A percentile compares a stretch with the other conserved stretches of the same genome.
Conservation (phyloP, 371 early-diverging fungal species). For the Mucor sp. region DNA sequence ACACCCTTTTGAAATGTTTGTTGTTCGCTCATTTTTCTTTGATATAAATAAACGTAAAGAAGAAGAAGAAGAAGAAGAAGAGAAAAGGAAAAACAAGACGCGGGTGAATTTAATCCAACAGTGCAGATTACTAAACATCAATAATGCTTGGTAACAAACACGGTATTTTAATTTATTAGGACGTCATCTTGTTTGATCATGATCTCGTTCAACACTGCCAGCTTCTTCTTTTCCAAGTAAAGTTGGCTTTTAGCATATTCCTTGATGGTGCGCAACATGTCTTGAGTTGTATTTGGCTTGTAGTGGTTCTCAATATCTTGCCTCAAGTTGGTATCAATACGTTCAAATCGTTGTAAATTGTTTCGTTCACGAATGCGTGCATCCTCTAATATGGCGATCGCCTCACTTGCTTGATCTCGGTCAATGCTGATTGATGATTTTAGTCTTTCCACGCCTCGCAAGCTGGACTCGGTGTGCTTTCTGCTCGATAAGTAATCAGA, state of each 20-base stretch:
- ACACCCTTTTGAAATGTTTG: conserved; percentile 73
- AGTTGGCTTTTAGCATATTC: conserved; percentile 45
- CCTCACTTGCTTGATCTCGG: conserved; percentile 38
- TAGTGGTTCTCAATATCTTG: conserved; percentile 37
- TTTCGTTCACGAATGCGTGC: conserved; percentile 33
- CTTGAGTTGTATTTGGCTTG: conserved; percentile 25
- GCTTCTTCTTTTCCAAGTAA: conserved; percentile 39
- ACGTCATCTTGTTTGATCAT: not conserved
- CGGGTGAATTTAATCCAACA: not conserved
- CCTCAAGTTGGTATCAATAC: conserved; percentile 33
- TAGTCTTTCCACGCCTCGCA: conserved; percentile 38
- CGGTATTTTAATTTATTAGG: not conserved
- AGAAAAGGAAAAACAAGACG: not conserved
- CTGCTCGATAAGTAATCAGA: conserved; percentile 36
- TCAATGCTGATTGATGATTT: conserved; percentile 46
- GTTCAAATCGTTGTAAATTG: conserved; percentile 28
- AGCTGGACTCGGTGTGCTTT: conserved; percentile 37
- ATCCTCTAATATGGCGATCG: conserved; percentile 39
- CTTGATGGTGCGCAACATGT: conserved; percentile 29
- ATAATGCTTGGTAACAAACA: not conserved
- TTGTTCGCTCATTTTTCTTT: conserved; percentile 33
- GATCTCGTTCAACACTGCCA: conserved; percentile 9
- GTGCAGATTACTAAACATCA: not conserved
- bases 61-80: not conserved
- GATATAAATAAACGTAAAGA: not conserved